These are phyloP conservation scores for Rhodotorula sp. DNA, from an alignment of 1,284 basidiomycete species.

Conservation along the genomic window DNA sequence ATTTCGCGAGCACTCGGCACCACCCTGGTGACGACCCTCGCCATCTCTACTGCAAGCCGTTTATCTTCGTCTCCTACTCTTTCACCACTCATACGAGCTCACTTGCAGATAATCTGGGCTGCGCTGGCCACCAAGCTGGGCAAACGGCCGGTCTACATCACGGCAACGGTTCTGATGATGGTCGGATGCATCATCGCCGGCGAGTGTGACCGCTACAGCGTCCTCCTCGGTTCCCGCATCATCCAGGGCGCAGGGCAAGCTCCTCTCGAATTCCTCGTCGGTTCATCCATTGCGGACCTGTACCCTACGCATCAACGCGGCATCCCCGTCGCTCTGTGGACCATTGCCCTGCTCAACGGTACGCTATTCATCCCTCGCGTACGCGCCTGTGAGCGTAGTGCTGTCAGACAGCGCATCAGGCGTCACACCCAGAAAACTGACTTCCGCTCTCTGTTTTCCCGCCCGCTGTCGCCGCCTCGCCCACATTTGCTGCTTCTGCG, in stretches of 20 bases:
- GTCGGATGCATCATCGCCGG: constrained; percentile 4
- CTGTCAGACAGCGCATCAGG: no score
- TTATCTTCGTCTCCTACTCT: background rate
- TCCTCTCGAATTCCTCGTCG: constrained; percentile 7
- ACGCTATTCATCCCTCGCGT: constrained; percentile 2
- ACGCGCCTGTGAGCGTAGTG: no score
- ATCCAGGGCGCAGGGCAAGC: background rate
- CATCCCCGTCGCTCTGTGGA: constrained; percentile 1
- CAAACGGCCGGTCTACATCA: constrained; percentile 9
- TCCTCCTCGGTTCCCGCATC: constrained; percentile 6
- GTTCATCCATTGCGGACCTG: constrained; percentile 8
- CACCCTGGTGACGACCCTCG: constrained; percentile 1
- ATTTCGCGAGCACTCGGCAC: constrained; percentile 2
- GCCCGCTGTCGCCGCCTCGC: background rate
- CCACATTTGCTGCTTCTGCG: no score
- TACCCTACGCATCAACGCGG: constrained; percentile 25
- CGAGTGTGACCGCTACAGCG: background rate
- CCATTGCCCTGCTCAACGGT: constrained; percentile 20
- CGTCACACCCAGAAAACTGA: background rate
- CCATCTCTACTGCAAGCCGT: background rate
- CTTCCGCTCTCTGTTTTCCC: background rate
- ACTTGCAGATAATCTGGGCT: background rate
- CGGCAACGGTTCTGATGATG: background rate
- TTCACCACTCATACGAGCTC: background rate
- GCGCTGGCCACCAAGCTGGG: constrained; percentile 5